Evolutionary conservation across 257 asterid species (phyloP).

Genomic region (Leonotis leonurus): DNA sequence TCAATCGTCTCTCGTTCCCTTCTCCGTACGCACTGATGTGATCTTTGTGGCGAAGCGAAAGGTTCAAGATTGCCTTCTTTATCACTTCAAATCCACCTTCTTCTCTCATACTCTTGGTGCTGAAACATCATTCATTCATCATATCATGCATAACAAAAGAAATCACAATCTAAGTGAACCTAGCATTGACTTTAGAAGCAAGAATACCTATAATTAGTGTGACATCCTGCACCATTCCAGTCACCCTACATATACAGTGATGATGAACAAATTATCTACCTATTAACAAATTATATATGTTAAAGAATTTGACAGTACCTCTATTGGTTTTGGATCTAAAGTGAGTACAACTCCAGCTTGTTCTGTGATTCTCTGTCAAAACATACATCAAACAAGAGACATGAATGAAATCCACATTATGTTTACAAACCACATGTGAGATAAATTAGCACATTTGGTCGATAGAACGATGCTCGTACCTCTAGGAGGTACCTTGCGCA

Average conservation of each 20-base stretch:
- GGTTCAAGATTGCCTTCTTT: slow-evolving; percentile 88
- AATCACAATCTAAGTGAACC: background rate
- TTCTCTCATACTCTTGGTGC: slow-evolving; percentile 94
- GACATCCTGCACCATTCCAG: slow-evolving; percentile 99
- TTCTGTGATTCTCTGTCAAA: slow-evolving; percentile 88
- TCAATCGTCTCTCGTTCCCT: slow-evolving; percentile 94
- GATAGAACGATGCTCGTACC: too few relatives aligned
- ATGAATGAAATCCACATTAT: too few relatives aligned
- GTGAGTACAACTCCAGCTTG: slow-evolving; percentile 96
- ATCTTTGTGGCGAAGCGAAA: slow-evolving; percentile 85
- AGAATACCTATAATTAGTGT: slow-evolving; percentile 79
- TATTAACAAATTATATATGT: background rate
- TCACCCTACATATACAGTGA: slow-evolving; percentile 54
- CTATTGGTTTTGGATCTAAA: slow-evolving; percentile 92
- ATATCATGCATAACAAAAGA: background rate
- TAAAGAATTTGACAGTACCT: slow-evolving; percentile 32
- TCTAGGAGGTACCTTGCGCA: slow-evolving; percentile 92
- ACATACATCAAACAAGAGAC: background rate
- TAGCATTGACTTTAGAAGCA: background rate
- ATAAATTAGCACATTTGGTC: too few relatives aligned
- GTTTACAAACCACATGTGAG: too few relatives aligned
- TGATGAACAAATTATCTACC: background rate
- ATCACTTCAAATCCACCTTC: slow-evolving; percentile 93
- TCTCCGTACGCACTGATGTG: slow-evolving; percentile 99
- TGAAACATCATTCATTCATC: slow-evolving; percentile 31